Percentiles rank a stretch among this genome's conserved stretches.
Conservation (phyloP, 2,329 filamentous ascomycete genomes). For the Sporothrix brasiliensis region DNA sequence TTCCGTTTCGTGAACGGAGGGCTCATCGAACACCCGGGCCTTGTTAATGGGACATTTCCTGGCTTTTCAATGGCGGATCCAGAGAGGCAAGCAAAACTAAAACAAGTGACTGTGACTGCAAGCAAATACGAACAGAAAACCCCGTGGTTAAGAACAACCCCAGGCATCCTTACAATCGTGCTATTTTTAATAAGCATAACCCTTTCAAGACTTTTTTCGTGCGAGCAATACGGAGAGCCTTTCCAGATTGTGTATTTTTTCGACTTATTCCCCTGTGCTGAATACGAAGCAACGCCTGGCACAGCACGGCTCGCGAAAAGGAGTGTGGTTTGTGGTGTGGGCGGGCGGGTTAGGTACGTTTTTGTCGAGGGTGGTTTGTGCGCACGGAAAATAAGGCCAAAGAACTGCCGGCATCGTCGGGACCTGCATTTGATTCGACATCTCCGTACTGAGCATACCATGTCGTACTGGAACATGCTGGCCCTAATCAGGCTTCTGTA, state of each 20-base stretch:
- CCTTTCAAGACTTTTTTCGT: too few relatives aligned
- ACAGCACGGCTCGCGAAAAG: background rate
- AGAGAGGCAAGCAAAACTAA: background rate
- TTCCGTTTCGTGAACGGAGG: slow-evolving; percentile 8
- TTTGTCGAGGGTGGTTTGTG: background rate
- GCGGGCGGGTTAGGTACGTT: background rate
- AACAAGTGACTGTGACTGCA: too few relatives aligned
- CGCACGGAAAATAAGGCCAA: background rate
- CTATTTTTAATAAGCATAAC: too few relatives aligned
- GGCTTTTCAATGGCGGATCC: background rate
- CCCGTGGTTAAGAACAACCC: background rate
- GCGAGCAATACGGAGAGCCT: too few relatives aligned
- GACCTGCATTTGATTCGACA: background rate
- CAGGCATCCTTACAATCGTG: too few relatives aligned
- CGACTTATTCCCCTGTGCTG: too few relatives aligned
- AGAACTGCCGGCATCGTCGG: slow-evolving; percentile 10
- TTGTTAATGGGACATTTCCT: background rate
- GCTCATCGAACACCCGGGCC: background rate
- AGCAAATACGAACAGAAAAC: background rate
- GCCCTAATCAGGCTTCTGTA: too few relatives aligned
- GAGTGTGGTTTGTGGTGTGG: background rate
- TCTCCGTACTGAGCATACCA: too few relatives aligned
- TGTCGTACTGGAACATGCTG: background rate
- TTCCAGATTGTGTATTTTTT: too few relatives aligned
- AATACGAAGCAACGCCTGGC: too few relatives aligned